A percentile compares a stretch with the other conserved stretches of the same genome.
Conservation (phyloP, 164 flowering plant genomes). For the Macadamia integrifolia region DNA sequence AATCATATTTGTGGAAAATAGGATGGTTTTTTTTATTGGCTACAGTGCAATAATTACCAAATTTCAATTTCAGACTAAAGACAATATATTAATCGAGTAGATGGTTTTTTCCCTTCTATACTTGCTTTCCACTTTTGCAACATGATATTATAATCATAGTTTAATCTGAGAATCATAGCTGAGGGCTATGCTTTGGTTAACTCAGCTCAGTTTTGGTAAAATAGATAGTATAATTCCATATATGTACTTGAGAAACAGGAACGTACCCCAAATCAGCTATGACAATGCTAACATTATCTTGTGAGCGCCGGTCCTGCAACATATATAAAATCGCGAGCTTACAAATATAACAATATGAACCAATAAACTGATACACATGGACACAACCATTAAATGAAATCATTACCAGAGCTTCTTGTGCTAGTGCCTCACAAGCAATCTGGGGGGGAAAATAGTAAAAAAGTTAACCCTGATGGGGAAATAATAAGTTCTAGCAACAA, state of each 20-base stretch:
- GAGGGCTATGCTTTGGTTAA: no score
- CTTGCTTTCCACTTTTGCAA: not conserved
- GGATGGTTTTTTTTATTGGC: no score
- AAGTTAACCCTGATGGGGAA: not conserved
- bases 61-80: not conserved
- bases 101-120: not conserved
- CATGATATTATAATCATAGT: no score
- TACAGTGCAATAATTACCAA: not conserved
- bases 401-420: conserved; percentile 66
- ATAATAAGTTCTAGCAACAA: not conserved
- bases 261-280: conserved; percentile 91
- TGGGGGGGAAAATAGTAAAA: conserved; percentile 23
- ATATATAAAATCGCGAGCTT: conserved; percentile 11
- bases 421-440: conserved; percentile 87
- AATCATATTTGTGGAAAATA: no score
- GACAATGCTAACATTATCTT: conserved; percentile 85
- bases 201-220: no score
- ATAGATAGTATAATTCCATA: not conserved
- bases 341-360: not conserved
- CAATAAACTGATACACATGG: not conserved
- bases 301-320: conserved; percentile 66
- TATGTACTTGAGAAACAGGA: conserved; percentile 1
- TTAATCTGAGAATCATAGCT: no score
- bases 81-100: not conserved
- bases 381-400: not conserved